Evolutionary conservation across 805 yeast species (phyloP).

Genomic region (Kluyveromyces wickerhamii): DNA sequence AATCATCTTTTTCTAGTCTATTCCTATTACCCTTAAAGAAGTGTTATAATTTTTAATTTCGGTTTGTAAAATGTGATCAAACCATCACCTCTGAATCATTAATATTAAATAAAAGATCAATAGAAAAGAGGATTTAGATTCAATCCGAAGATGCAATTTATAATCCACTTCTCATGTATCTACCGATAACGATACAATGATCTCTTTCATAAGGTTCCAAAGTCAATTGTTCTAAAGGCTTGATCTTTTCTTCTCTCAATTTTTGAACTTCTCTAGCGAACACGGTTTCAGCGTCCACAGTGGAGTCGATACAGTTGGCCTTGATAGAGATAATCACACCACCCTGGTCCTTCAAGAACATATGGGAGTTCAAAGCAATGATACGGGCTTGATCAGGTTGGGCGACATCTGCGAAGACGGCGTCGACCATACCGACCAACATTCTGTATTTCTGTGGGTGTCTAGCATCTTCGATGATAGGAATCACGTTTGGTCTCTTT

Average conservation of each 20-base stretch:
- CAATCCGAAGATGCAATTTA: slow-evolving; percentile 15
- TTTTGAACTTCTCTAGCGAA: slow-evolving; percentile 99
- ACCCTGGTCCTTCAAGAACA: slow-evolving; percentile 97
- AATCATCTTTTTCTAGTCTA: neutral
- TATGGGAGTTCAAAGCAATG: slow-evolving; percentile 94
- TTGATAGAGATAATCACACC: slow-evolving; percentile 97
- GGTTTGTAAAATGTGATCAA: too few relatives aligned
- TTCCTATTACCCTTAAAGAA: neutral
- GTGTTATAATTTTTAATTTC: too few relatives aligned
- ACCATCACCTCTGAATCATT: too few relatives aligned
- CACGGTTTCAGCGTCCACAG: slow-evolving; percentile 98
- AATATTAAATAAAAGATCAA: too few relatives aligned
- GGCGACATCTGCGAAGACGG: slow-evolving; percentile 98
- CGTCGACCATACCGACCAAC: slow-evolving; percentile 98
- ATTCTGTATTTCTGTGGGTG: slow-evolving; percentile 99
- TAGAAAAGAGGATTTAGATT: too few relatives aligned
- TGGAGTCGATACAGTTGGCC: slow-evolving; percentile 99
- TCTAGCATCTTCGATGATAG: slow-evolving; percentile 99
- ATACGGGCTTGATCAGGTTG: slow-evolving; percentile 99
- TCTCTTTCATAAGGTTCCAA: slow-evolving; percentile 99
- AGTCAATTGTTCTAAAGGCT: slow-evolving; percentile 97
- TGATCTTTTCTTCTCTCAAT: slow-evolving; percentile 96
- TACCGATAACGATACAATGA: slow-evolving; percentile 97
- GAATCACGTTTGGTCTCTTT: slow-evolving; percentile 98
- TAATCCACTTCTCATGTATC: slow-evolving; percentile 84